A percentile compares a stretch with the other conserved stretches of the same genome.
Conservation (phyloP, 371 early-diverging fungal genomes). For the Haplosporangium sp. region DNA sequence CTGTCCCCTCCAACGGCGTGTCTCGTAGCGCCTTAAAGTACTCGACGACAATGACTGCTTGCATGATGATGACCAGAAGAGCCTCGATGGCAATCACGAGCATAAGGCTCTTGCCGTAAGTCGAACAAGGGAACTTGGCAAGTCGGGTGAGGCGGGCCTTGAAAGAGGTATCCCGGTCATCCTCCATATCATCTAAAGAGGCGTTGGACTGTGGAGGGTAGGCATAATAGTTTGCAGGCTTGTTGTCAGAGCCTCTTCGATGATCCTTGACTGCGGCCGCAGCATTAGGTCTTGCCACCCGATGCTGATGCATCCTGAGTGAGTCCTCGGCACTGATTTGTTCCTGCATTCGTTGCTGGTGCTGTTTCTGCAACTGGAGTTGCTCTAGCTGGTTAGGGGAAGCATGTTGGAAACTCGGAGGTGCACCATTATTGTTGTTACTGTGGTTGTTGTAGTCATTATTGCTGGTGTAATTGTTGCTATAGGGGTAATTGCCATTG, state of each 20-base stretch:
- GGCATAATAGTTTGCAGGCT: constrained; percentile 23
- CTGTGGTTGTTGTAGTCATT: constrained; percentile 8
- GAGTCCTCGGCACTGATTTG: constrained; percentile 27
- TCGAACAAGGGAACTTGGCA: constrained; percentile 45
- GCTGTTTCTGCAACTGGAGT: constrained; percentile 33
- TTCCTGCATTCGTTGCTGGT: constrained; percentile 35
- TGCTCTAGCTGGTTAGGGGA: constrained; percentile 39
- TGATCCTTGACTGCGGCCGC: constrained; percentile 19
- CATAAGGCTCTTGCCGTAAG: constrained; percentile 59
- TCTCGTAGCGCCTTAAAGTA: constrained; percentile 57
- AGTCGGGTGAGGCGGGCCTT: constrained; percentile 22
- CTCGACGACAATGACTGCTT: constrained; percentile 70
- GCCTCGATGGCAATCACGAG: constrained; percentile 70
- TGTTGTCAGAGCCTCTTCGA: constrained; percentile 13
- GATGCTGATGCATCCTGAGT: constrained; percentile 36
- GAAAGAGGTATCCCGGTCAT: constrained; percentile 4
- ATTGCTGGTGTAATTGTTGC: background rate
- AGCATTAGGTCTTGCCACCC: constrained; percentile 35
- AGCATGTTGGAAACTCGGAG: constrained; percentile 12
- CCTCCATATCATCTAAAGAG: background rate
- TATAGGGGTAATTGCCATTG: too few relatives aligned
- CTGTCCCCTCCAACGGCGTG: constrained; percentile 25
- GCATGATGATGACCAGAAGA: constrained; percentile 72
- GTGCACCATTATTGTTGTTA: background rate
- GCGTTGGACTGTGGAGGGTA: constrained; percentile 38